Evolutionary conservation across 805 yeast genomes (phyloP).

Genomic region (Candida hungchunana): DNA sequence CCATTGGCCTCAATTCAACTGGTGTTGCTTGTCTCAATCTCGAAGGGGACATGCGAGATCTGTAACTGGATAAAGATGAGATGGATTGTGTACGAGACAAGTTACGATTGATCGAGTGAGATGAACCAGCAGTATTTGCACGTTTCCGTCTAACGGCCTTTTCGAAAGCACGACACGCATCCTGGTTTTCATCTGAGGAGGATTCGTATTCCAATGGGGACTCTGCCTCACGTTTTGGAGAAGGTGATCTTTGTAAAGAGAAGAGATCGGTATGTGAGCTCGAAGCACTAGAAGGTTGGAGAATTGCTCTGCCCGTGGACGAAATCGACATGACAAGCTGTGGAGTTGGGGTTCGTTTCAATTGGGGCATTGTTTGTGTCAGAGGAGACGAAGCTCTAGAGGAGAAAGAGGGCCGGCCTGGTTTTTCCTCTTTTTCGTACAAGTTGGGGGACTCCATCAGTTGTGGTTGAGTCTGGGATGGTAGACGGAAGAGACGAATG

Average conservation of each 20-base stretch:
- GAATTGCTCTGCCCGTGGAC: slow-evolving; percentile 15
- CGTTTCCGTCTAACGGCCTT: slow-evolving; percentile 25
- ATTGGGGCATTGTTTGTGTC: slow-evolving; percentile 5
- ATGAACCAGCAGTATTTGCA: slow-evolving; percentile 25
- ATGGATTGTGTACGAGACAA: slow-evolving; percentile 23
- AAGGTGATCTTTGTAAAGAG: slow-evolving; percentile 21
- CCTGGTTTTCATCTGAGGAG: slow-evolving; percentile 15
- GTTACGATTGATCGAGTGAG: slow-evolving; percentile 11
- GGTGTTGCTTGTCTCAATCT: slow-evolving; percentile 22
- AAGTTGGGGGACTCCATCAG: slow-evolving; percentile 12
- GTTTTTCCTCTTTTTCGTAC: not conserved
- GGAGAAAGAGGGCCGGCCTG: slow-evolving; percentile 1
- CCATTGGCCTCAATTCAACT: slow-evolving; percentile 11
- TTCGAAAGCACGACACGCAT: slow-evolving; percentile 22
- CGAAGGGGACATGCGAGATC: slow-evolving; percentile 20
- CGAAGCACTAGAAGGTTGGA: slow-evolving; percentile 22
- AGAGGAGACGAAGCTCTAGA: slow-evolving; percentile 7
- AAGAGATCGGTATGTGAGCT: slow-evolving; percentile 23
- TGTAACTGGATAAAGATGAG: slow-evolving; percentile 13
- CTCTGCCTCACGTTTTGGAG: slow-evolving; percentile 24
- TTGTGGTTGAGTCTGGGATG: slow-evolving; percentile 7
- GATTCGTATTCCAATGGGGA: slow-evolving; percentile 13
- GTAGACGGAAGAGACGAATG: slow-evolving; percentile 14
- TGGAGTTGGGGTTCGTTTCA: slow-evolving; percentile 15
- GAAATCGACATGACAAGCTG: slow-evolving; percentile 18